phyloP scores from a whole-genome alignment of 2,329 filamentous ascomycete genomes.

The Trichoderma arundinaceum region DNA sequence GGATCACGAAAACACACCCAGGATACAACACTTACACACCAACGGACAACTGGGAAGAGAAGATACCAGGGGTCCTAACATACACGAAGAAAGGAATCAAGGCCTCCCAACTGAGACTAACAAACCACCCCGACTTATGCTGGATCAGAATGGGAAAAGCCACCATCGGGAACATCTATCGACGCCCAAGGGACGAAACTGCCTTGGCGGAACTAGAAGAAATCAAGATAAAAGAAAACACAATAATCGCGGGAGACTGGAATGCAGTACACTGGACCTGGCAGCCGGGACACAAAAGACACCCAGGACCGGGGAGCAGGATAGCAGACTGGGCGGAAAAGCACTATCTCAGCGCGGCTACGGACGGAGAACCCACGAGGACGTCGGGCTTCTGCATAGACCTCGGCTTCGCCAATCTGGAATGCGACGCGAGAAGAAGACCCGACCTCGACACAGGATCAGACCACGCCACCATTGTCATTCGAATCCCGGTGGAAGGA shows the following conservation, averaged over 20 bases:
- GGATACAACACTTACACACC: background rate
- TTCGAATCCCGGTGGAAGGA: no score
- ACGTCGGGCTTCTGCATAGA: slow-evolving; percentile 3
- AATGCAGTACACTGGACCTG: slow-evolving; percentile 8
- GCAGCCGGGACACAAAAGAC: background rate
- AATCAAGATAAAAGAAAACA: background rate
- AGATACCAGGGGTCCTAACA: background rate
- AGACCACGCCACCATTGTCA: slow-evolving; percentile 32
- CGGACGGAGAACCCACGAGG: background rate
- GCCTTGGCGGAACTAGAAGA: no score
- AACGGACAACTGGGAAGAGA: background rate
- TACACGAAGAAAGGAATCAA: background rate
- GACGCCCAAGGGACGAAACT: background rate
- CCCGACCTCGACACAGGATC: slow-evolving; percentile 32
- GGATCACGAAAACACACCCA: background rate
- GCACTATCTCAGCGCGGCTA: background rate
- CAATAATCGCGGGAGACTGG: background rate
- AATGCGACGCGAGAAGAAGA: slow-evolving; percentile 26
- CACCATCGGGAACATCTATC: background rate
- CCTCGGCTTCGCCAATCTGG: slow-evolving; percentile 31
- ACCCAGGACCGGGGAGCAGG: no score
- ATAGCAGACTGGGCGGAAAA: slow-evolving; percentile 16
- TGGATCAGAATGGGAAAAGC: background rate
- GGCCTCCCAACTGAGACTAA: no score
- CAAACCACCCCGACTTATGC: background rate